A percentile compares a stretch with the other conserved stretches of the same genome.
Conservation (phyloP, 768 basidiomycete genomes). For the Mycena amicta region DNA sequence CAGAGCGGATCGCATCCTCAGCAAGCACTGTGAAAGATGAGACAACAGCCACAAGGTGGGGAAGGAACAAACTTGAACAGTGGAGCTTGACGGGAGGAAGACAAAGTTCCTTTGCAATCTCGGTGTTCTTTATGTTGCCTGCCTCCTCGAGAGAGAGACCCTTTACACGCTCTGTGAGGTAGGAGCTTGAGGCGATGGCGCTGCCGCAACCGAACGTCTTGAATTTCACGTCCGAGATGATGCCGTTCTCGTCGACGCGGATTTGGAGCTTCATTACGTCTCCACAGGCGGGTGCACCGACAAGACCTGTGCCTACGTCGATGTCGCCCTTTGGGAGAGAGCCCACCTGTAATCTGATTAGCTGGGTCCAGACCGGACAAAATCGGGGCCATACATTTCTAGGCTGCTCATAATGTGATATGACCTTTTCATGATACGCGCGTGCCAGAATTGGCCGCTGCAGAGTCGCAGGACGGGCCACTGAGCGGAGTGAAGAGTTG, state of each 20-base stretch:
- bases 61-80: conserved; percentile 83
- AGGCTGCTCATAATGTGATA: conserved; percentile 96
- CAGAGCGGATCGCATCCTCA: conserved; percentile 98
- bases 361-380: conserved; percentile 34
- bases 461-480: conserved; percentile 45
- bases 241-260: conserved; percentile 89
- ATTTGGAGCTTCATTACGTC: conserved; percentile 99
- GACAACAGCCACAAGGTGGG: conserved; percentile 14
- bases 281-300: conserved; percentile 95
- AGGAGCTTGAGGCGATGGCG: conserved; percentile 96
- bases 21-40: conserved; percentile 71
- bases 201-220: conserved; percentile 99
- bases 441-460: conserved; percentile 60
- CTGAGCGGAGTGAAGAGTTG: conserved; percentile 50
- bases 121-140: conserved; percentile 96
- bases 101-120: conserved; percentile 96
- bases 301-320: conserved; percentile 96
- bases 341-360: conserved; percentile 91
- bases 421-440: conserved; percentile 94
- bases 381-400: conserved; percentile 76
- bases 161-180: conserved; percentile 98
- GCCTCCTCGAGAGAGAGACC: conserved; percentile 93
- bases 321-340: conserved; percentile 89
- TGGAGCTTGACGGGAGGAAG: conserved; percentile 96
- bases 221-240: conserved; percentile 99